Percentiles rank a stretch among this genome's conserved stretches.
These are phyloP conservation scores for Colletotrichum sublineola DNA, from an alignment of 2,329 filamentous ascomycete genomes.

Conservation along the genomic window DNA sequence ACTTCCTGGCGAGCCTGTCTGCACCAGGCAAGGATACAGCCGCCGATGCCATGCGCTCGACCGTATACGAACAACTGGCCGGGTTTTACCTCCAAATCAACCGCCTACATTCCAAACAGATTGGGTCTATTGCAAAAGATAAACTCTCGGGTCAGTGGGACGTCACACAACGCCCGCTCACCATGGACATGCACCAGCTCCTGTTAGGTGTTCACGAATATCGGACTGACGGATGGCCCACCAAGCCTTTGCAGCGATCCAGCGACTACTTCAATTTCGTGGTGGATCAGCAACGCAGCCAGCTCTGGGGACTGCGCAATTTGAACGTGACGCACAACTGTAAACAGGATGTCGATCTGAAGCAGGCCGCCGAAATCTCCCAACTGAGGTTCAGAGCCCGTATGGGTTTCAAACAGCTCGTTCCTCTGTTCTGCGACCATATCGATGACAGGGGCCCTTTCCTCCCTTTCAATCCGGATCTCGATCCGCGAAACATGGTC, in stretches of 20 bases:
- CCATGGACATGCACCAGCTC: constrained; percentile 2
- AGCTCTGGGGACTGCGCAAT: not conserved
- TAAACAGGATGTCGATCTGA: too few species aligned
- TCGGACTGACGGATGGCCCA: not conserved
- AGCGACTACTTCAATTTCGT: not conserved
- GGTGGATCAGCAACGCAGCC: not conserved
- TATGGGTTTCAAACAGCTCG: constrained; percentile 50
- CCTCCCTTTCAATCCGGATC: constrained; percentile 55
- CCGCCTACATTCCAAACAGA: not conserved
- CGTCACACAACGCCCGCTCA: not conserved
- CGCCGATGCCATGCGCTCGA: not conserved
- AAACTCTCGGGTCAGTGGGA: not conserved
- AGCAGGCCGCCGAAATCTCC: constrained; percentile 42
- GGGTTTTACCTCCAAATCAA: not conserved
- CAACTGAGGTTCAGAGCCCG: constrained; percentile 51
- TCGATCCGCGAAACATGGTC: constrained; percentile 56
- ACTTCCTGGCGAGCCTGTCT: not conserved
- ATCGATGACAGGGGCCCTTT: constrained; percentile 51
- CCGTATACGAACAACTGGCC: not conserved
- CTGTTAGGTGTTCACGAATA: not conserved
- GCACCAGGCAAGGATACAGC: not conserved
- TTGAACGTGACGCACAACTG: not conserved
- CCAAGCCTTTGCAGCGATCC: not conserved
- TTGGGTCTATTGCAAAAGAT: not conserved
- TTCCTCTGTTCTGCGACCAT: constrained; percentile 45